phyloP scores from a whole-genome alignment of 139 green algal species.

The Volvox africanus region DNA sequence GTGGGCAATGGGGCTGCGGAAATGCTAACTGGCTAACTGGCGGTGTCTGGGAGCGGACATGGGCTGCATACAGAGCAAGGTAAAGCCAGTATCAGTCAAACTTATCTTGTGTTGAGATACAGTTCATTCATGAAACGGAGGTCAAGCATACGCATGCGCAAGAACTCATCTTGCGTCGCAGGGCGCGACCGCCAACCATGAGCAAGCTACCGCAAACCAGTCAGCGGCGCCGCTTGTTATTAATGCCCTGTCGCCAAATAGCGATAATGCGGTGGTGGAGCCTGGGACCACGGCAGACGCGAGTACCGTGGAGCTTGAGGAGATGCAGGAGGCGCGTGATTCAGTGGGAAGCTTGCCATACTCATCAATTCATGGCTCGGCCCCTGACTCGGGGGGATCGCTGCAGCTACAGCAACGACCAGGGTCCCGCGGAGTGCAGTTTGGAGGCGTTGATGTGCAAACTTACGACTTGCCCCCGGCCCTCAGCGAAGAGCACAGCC shows the following conservation, averaged over 20 bases:
- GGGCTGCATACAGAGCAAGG: conserved; percentile 32
- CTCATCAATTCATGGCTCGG: neutral
- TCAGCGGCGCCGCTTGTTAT: neutral
- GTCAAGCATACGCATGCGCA: neutral
- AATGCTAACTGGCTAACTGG: neutral
- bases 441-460: conserved; percentile 11
- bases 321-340: conserved; percentile 25
- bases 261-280: neutral
- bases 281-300: neutral
- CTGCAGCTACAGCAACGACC: neutral
- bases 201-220: neutral
- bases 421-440: neutral
- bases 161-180: neutral
- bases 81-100: neutral
- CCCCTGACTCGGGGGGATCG: neutral
- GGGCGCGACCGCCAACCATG: conserved; percentile 2
- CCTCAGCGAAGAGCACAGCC: conserved; percentile 12
- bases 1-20: neutral
- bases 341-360: conserved; percentile 5
- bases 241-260: neutral
- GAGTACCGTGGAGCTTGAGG: conserved; percentile 10
- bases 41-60: conserved; percentile 3
- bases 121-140: too few relatives aligned
- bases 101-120: neutral
- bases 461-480: neutral